A percentile compares a stretch with the other conserved stretches of the same genome.
phyloP scores from a whole-genome alignment of 2,329 filamentous ascomycete species.

The Clarireedia monteithiana region DNA sequence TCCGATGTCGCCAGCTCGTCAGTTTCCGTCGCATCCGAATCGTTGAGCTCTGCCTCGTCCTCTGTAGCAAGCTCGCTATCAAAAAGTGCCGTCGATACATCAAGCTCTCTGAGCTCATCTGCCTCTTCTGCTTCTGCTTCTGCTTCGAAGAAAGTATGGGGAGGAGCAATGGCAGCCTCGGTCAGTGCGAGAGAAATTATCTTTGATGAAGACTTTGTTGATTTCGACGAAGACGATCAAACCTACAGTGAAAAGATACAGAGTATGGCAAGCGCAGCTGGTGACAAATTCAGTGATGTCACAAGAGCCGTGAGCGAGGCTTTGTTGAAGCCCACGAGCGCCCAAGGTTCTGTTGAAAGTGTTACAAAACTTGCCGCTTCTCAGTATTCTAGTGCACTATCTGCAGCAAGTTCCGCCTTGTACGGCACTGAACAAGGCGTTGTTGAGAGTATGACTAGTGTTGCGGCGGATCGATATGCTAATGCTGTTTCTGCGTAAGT shows the following conservation, averaged over 20 bases:
- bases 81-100: slow-evolving; percentile 24
- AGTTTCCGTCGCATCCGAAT: slow-evolving; percentile 18
- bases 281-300: slow-evolving; percentile 44
- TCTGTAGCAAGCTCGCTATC: slow-evolving; percentile 30
- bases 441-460: slow-evolving; percentile 39
- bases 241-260: slow-evolving; percentile 44
- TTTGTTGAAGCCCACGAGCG: slow-evolving; percentile 35
- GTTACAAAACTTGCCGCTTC: slow-evolving; percentile 46
- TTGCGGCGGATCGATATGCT: slow-evolving; percentile 45
- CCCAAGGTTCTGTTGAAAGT: slow-evolving; percentile 36
- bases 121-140: slow-evolving; percentile 22
- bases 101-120: slow-evolving; percentile 20
- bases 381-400: slow-evolving; percentile 47
- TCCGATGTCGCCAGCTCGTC: slow-evolving; percentile 21
- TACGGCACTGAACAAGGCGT: slow-evolving; percentile 41
- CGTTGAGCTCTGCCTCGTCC: slow-evolving; percentile 23
- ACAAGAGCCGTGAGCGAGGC: slow-evolving; percentile 50
- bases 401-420: slow-evolving; percentile 47
- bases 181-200: slow-evolving; percentile 43
- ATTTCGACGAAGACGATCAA: slow-evolving; percentile 33
- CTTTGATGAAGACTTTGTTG: slow-evolving; percentile 37
- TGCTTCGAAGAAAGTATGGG: slow-evolving; percentile 43
- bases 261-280: slow-evolving; percentile 42
- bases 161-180: slow-evolving; percentile 29
- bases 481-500: slow-evolving; percentile 50